These are phyloP conservation scores for Calophaca sinica DNA, from an alignment of 306 rosid species.

Conservation along the genomic window DNA sequence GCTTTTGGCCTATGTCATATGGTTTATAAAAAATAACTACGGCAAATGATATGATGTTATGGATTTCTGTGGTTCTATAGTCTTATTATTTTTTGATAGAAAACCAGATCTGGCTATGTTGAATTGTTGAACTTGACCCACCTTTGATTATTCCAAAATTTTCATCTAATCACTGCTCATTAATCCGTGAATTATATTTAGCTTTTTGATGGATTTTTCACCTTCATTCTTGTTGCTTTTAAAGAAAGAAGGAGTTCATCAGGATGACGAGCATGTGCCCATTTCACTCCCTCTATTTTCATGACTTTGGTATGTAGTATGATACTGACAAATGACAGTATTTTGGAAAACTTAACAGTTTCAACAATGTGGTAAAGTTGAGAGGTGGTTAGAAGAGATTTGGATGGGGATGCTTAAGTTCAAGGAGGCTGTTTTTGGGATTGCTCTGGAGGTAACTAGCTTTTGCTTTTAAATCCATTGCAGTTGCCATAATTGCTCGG, in stretches of 20 bases:
- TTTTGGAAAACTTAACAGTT: constrained; percentile 60
- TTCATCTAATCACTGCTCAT: constrained; percentile 10
- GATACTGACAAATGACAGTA: constrained; percentile 44
- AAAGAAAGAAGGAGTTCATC: constrained; percentile 6
- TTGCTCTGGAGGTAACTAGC: constrained; percentile 79
- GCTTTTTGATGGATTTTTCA: constrained; percentile 6
- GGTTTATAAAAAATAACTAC: neutral
- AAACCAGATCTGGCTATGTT: neutral
- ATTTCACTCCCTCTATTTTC: neutral
- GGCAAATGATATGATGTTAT: neutral
- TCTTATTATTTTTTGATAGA: constrained; percentile 4
- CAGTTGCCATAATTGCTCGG: constrained; percentile 22
- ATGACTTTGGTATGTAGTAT: constrained; percentile 19
- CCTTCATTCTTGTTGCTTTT: constrained; percentile 1
- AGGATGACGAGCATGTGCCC: neutral
- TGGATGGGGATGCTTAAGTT: constrained; percentile 92
- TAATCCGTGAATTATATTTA: neutral
- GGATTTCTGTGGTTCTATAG: constrained; percentile 22
- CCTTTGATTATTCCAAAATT: constrained; percentile 4
- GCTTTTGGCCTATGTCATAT: neutral
- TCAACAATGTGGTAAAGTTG: constrained; percentile 81
- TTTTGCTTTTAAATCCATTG: constrained; percentile 38
- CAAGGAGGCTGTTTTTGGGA: constrained; percentile 78
- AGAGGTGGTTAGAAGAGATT: constrained; percentile 97
- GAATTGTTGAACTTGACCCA: neutral